Evolutionary conservation across 106 monocot species (phyloP).

Genomic region (Posidonia australis): DNA sequence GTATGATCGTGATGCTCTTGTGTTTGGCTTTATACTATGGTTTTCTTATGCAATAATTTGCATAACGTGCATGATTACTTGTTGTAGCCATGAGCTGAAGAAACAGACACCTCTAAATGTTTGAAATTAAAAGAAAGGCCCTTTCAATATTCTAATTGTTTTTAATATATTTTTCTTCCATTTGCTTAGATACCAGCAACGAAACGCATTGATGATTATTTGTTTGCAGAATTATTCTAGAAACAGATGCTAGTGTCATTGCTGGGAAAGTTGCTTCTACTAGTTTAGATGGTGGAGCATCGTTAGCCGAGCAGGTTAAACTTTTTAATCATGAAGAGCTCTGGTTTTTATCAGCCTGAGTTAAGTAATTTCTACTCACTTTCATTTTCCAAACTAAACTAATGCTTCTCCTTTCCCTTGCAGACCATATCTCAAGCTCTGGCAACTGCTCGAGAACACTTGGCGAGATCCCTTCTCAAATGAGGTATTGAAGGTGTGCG

Average conservation of each 20-base stretch:
- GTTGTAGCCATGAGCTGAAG: too few species aligned
- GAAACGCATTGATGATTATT: too few species aligned
- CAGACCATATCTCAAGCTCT: slow-evolving; percentile 81
- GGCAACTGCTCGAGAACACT: slow-evolving; percentile 70
- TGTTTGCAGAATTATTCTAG: slow-evolving; percentile 77
- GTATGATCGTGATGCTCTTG: slow-evolving; percentile 41
- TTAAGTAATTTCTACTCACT: too few species aligned
- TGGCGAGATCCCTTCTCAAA: slow-evolving; percentile 91
- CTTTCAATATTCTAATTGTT: too few species aligned
- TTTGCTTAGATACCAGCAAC: too few species aligned
- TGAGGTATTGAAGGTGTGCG: too few species aligned
- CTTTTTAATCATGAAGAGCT: too few species aligned
- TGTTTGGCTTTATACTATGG: not conserved
- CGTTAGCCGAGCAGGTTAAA: slow-evolving; percentile 69
- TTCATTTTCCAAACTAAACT: too few species aligned
- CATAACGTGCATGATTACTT: too few species aligned
- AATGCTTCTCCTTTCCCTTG: too few species aligned
- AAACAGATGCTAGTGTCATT: slow-evolving; percentile 64
- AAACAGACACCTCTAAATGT: too few species aligned
- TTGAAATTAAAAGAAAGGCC: too few species aligned
- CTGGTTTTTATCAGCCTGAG: not conserved
- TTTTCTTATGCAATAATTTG: not conserved
- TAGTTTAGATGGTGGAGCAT: slow-evolving; percentile 38
- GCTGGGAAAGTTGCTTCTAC: slow-evolving; percentile 51
- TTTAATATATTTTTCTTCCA: not conserved